Evolutionary conservation across 495 filamentous ascomycete species (phyloP).

Genomic region (Hypoxylon cercidicola): DNA sequence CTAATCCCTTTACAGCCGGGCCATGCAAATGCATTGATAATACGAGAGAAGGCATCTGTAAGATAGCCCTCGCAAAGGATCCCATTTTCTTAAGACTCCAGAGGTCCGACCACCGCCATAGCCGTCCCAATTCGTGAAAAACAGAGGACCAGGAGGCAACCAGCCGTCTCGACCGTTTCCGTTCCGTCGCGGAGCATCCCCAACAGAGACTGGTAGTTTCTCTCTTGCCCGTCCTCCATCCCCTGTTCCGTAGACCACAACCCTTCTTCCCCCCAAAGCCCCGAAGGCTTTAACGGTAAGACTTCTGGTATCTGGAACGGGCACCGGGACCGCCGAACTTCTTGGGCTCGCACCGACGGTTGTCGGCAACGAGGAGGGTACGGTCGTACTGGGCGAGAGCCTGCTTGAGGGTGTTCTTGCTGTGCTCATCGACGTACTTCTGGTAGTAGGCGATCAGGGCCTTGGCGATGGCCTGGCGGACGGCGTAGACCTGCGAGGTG

Average conservation of each 20-base stretch:
- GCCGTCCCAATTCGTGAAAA: slow-evolving; percentile 40
- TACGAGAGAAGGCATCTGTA: slow-evolving; percentile 38
- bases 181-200: slow-evolving; percentile 27
- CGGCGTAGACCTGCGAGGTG: slow-evolving; percentile 96
- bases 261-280: slow-evolving; percentile 24
- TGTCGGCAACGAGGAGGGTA: slow-evolving; percentile 96
- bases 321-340: slow-evolving; percentile 94
- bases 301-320: slow-evolving; percentile 94
- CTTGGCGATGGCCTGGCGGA: slow-evolving; percentile 99
- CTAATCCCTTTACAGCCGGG: slow-evolving; percentile 51
- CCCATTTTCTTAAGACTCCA: slow-evolving; percentile 46
- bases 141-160: slow-evolving; percentile 33
- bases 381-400: slow-evolving; percentile 94
- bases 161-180: slow-evolving; percentile 30
- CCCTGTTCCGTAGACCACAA: slow-evolving; percentile 1
- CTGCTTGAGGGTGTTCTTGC: slow-evolving; percentile 98
- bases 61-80: slow-evolving; percentile 42
- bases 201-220: slow-evolving; percentile 30
- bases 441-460: slow-evolving; percentile 99
- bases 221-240: no score
- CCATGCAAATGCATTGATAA: slow-evolving; percentile 52
- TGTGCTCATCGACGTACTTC: slow-evolving; percentile 99
- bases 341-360: slow-evolving; percentile 93
- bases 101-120: slow-evolving; percentile 45
- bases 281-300: slow-evolving; percentile 71